Conservation (phyloP, 2,329 filamentous ascomycete genomes). For the Aureobasidium sp. region DNA sequence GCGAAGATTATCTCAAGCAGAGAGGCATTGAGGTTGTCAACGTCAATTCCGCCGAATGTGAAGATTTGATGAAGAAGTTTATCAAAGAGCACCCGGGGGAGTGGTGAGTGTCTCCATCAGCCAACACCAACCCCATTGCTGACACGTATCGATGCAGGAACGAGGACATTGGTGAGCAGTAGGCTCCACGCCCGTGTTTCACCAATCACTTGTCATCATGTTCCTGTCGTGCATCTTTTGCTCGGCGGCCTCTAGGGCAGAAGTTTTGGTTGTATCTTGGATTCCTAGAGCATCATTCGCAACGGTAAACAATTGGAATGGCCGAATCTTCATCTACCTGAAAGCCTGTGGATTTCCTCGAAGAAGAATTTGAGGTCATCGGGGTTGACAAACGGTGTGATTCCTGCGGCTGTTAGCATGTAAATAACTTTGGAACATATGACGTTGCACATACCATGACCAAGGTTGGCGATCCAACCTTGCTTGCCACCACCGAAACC, state of each 20-base stretch:
- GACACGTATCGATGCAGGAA: slow-evolving; percentile 22
- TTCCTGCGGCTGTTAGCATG: slow-evolving; percentile 46
- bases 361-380: slow-evolving; percentile 92
- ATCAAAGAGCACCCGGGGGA: slow-evolving; percentile 63
- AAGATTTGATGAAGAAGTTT: slow-evolving; percentile 61
- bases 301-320: slow-evolving; percentile 16
- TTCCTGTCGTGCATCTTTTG: slow-evolving; percentile 29
- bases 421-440: neutral
- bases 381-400: slow-evolving; percentile 90
- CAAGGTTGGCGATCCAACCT: slow-evolving; percentile 95
- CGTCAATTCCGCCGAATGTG: slow-evolving; percentile 55
- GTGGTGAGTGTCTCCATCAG: slow-evolving; percentile 42
- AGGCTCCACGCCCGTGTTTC: slow-evolving; percentile 11
- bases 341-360: slow-evolving; percentile 64
- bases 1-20: slow-evolving; percentile 59
- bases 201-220: slow-evolving; percentile 28
- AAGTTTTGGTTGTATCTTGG: slow-evolving; percentile 19
- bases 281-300: slow-evolving; percentile 25
- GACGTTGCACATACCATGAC: slow-evolving; percentile 60
- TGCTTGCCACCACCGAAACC: slow-evolving; percentile 78
- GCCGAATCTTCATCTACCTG: slow-evolving; percentile 29
- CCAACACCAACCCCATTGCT: neutral
- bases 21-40: slow-evolving; percentile 67
- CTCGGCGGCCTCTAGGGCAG: slow-evolving; percentile 20
- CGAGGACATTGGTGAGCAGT: slow-evolving; percentile 31